Percentiles rank a stretch among this genome's conserved stretches.
phyloP scores from a whole-genome alignment of 352 stramenopile genomes.

The Pythium monospermum region DNA sequence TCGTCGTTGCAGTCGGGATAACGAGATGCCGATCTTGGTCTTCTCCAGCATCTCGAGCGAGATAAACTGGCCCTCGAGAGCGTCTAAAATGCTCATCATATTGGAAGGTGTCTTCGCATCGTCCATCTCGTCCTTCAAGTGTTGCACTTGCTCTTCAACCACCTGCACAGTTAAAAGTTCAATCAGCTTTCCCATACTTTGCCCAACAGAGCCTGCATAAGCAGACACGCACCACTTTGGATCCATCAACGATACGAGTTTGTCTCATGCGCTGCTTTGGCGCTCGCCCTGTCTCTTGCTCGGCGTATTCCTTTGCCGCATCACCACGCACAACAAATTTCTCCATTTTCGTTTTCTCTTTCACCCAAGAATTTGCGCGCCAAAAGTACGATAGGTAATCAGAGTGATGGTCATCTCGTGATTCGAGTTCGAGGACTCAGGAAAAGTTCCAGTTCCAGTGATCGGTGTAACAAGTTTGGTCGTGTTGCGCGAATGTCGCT shows the following conservation, averaged over 20 bases:
- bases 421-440: background rate
- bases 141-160: constrained; percentile 54
- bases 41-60: constrained; percentile 83
- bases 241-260: constrained; percentile 58
- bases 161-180: no score
- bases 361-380: background rate
- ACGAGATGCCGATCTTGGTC: constrained; percentile 40
- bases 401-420: constrained; percentile 16
- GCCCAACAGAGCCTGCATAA: no score
- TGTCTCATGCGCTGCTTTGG: constrained; percentile 40
- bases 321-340: constrained; percentile 55
- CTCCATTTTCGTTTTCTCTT: constrained; percentile 34
- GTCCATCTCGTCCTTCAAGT: constrained; percentile 65
- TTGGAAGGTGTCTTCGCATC: constrained; percentile 36
- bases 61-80: constrained; percentile 62
- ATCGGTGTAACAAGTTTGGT: background rate
- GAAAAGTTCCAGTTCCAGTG: background rate
- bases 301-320: constrained; percentile 24
- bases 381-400: background rate
- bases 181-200: no score
- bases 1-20: constrained; percentile 33
- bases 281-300: constrained; percentile 13
- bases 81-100: constrained; percentile 44
- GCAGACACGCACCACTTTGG: constrained; percentile 44
- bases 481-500: constrained; percentile 26